Evolutionary conservation across 2,329 filamentous ascomycete genomes (phyloP).

Genomic region (Alternaria triticimaculans): DNA sequence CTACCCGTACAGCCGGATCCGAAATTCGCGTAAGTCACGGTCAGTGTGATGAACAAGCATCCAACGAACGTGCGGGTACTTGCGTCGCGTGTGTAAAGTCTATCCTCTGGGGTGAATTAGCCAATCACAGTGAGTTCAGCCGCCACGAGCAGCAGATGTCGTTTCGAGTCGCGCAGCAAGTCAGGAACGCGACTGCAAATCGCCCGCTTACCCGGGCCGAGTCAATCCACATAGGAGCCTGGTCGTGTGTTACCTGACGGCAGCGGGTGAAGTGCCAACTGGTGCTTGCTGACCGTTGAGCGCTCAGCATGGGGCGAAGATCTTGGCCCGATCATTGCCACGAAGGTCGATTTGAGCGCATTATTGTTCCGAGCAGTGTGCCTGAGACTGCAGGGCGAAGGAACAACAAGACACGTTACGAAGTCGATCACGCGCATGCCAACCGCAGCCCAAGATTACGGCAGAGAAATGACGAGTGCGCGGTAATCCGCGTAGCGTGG

Average conservation of each 20-base stretch:
- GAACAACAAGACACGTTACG: not conserved
- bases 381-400: not conserved
- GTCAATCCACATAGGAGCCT: not conserved
- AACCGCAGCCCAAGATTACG: not conserved
- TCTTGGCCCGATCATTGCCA: not conserved
- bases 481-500: not conserved
- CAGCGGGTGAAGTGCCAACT: conserved; percentile 3
- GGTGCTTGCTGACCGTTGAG: conserved; percentile 4
- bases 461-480: conserved; percentile 1
- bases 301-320: not conserved
- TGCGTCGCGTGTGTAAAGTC: not conserved
- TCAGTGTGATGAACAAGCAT: not conserved
- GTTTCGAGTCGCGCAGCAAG: not conserved
- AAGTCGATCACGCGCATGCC: not conserved
- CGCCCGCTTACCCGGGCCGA: conserved; percentile 1
- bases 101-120: not conserved
- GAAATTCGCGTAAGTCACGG: conserved; percentile 1
- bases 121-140: not conserved
- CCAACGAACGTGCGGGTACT: conserved; percentile 7
- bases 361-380: conserved; percentile 3
- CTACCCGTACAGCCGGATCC: not conserved
- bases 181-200: conserved; percentile 1
- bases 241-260: conserved; percentile 5
- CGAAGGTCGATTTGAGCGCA: not conserved
- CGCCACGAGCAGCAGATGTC: conserved; percentile 8